Evolutionary conservation across 257 asterid species (phyloP).

Genomic region (Primulina tabacum): DNA sequence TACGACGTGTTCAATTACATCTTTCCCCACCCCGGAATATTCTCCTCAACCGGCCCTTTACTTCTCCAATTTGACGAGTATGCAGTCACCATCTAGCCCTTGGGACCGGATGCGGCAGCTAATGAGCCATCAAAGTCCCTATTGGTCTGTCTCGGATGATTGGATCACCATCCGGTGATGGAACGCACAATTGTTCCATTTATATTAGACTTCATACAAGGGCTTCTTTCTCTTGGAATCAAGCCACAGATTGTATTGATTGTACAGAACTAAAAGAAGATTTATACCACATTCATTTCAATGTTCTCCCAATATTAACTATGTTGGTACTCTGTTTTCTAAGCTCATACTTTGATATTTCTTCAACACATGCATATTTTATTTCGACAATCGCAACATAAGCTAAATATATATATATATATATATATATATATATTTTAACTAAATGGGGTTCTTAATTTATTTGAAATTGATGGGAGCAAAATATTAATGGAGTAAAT

Average conservation of each 20-base stretch:
- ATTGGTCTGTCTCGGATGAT: conserved; percentile 55
- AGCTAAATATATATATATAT: too few species aligned
- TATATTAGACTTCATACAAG: neutral
- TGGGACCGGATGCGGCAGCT: conserved; percentile 45
- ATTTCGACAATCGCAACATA: too few species aligned
- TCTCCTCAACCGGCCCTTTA: conserved; percentile 14
- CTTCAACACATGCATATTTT: too few species aligned
- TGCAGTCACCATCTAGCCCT: conserved; percentile 29
- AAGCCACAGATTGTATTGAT: neutral
- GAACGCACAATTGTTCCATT: conserved; percentile 16
- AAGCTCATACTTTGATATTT: too few species aligned
- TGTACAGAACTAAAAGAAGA: neutral
- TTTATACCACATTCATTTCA: too few species aligned
- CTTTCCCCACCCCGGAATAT: conserved; percentile 39
- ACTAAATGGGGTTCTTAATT: too few species aligned
- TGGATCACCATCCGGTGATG: conserved; percentile 73
- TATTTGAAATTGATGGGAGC: too few species aligned
- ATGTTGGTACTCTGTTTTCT: too few species aligned
- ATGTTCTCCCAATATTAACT: too few species aligned
- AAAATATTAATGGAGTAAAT: too few species aligned
- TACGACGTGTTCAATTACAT: conserved; percentile 35
- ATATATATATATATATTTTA: too few species aligned
- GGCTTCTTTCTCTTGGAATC: too few species aligned
- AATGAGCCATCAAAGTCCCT: conserved; percentile 25
- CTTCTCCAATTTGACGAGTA: conserved; percentile 12